Conservation (phyloP, 208 protist species). For the Histomonas meleagridis region DNA sequence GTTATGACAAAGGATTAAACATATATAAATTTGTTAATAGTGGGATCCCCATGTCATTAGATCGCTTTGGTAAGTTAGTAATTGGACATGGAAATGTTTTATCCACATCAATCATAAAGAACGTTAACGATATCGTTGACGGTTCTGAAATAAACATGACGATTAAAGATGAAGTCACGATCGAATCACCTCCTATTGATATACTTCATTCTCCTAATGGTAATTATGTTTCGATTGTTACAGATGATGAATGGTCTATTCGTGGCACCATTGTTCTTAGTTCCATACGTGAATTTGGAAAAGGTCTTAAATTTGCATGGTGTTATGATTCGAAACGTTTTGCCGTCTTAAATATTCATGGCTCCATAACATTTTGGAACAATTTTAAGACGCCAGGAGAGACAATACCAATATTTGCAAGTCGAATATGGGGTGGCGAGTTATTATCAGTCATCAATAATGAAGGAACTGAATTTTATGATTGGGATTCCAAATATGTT, state of each 20-base stretch:
- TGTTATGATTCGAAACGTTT: not conserved
- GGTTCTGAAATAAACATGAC: not conserved
- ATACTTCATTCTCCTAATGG: not conserved
- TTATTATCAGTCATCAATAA: not conserved
- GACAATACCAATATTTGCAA: not conserved
- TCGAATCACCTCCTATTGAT: not conserved
- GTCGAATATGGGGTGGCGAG: not conserved
- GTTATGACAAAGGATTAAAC: constrained; percentile 58
- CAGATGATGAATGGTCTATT: not conserved
- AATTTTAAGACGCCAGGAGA: not conserved
- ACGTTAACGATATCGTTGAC: not conserved
- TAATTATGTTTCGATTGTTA: not conserved
- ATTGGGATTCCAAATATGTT: not conserved
- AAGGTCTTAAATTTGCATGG: not conserved
- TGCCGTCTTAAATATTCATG: not conserved
- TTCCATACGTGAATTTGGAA: not conserved
- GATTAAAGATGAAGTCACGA: not conserved
- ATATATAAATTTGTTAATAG: not conserved
- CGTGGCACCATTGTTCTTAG: not conserved
- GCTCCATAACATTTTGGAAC: not conserved
- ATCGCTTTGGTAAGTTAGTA: not conserved
- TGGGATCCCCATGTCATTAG: not conserved
- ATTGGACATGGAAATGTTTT: not conserved
- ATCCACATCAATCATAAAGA: not conserved
- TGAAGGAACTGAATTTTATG: not conserved